Conservation (phyloP, 495 filamentous ascomycete genomes). For the Aeminium ludgeri region DNA sequence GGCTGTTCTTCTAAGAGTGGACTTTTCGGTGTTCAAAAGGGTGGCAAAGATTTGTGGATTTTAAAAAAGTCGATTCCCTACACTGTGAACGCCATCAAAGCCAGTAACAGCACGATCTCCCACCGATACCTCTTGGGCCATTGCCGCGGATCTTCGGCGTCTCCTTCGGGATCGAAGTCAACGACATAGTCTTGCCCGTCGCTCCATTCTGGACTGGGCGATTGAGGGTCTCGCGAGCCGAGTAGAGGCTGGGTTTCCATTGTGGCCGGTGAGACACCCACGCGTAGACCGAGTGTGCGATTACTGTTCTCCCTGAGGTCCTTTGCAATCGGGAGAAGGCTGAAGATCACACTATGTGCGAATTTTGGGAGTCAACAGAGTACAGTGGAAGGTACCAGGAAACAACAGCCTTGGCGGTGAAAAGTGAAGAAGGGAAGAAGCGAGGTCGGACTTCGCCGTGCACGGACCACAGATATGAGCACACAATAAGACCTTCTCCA, state of each 20-base stretch:
- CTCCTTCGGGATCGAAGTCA: constrained; percentile 1
- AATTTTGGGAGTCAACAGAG: too few relatives aligned
- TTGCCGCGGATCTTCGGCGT: constrained; percentile 34
- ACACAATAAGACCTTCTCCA: too few relatives aligned
- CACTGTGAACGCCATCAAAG: constrained; percentile 38
- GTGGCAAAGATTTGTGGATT: neutral
- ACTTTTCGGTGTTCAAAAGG: neutral
- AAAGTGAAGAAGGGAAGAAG: too few relatives aligned
- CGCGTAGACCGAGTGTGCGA: too few relatives aligned
- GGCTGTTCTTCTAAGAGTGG: neutral
- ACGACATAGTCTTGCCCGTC: neutral
- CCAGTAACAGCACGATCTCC: constrained; percentile 31
- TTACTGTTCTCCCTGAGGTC: too few relatives aligned
- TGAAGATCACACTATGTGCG: too few relatives aligned
- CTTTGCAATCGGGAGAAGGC: too few relatives aligned
- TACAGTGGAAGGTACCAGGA: too few relatives aligned
- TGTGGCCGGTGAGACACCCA: too few relatives aligned
- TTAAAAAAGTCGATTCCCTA: constrained; percentile 15
- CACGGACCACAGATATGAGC: too few relatives aligned
- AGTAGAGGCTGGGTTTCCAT: neutral
- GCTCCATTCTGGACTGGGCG: neutral
- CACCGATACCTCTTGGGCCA: constrained; percentile 36
- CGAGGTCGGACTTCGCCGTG: too few relatives aligned
- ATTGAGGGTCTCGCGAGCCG: neutral
- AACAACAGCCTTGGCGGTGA: too few relatives aligned